Evolutionary conservation across 163 green algal genomes (phyloP), one percentile per base, ranked within the genome.

Genomic region (Volvox carteri): DNA sequence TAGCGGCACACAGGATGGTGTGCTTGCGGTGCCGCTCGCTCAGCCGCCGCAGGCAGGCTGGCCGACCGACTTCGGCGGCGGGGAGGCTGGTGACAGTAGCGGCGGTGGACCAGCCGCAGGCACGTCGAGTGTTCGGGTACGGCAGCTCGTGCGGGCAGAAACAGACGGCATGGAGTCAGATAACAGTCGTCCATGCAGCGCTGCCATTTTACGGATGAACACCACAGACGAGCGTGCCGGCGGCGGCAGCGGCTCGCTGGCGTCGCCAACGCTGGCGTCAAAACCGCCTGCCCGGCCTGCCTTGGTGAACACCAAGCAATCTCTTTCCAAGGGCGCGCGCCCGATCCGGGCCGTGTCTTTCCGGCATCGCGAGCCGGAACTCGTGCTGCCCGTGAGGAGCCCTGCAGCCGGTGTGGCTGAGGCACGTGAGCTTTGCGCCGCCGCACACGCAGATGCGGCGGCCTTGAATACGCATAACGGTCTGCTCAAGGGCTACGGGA

Each of bases 341-440:
- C 5, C n/a, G 9, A 70, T 84, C 48, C 75, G 75, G 12, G 75
- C 75, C 0, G 75, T 84, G 14, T 84, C 75, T 30, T 84, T 84
- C 50, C 46, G 33, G 7, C 46, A 30, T 30, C 75, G 75, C 21
- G 73, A 80, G n/a, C 11, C 67, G 25, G 70, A 54, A 35, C 18
- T 67, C 44, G 28, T 58, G 72, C 39, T 65, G 19, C 4, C 72
- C 21, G 23, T 8, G 2, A 60, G 12, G 21, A 28, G 9, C 44
- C 37, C 21, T 28, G 75, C 19, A 30, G 39, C 54, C 46, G 52
- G 52, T 9, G 78, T 85, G 21, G 78, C 78, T 35, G 78, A 85
- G 78, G 78, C 78, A 54, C 56, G 52, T 1, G 54, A 85, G 56
- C 0, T 37, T 33, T 37, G 70, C 28, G 5, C 25, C 5, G 21